These are phyloP conservation scores for Paradendryphiella salina DNA, from an alignment of 2,329 filamentous ascomycete genomes.

Conservation along the genomic window DNA sequence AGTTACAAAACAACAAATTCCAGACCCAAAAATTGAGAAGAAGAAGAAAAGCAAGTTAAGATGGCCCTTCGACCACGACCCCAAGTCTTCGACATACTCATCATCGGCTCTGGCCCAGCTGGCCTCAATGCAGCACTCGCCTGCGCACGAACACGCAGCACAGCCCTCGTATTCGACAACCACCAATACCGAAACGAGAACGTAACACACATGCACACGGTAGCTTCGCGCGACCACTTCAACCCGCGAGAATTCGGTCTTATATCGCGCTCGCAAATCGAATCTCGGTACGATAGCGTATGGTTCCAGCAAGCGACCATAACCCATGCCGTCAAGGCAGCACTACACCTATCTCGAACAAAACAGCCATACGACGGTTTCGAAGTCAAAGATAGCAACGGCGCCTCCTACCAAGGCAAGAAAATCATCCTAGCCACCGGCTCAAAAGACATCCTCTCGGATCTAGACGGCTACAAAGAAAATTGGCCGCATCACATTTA, in stretches of 20 bases:
- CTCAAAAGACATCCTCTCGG: constrained; percentile 55
- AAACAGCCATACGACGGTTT: constrained; percentile 40
- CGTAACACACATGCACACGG: constrained; percentile 52
- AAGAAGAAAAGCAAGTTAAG: background rate
- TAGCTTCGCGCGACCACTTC: constrained; percentile 36
- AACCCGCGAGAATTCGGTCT: constrained; percentile 34
- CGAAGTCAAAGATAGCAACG: constrained; percentile 49
- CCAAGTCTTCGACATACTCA: constrained; percentile 30
- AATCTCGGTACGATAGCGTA: constrained; percentile 44
- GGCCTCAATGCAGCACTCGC: constrained; percentile 49
- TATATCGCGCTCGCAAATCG: constrained; percentile 42
- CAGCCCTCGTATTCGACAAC: constrained; percentile 51
- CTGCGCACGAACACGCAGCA: constrained; percentile 48
- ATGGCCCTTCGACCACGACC: constrained; percentile 7
- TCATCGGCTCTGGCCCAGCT: constrained; percentile 51
- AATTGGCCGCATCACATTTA: constrained; percentile 56
- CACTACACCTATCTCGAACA: constrained; percentile 13
- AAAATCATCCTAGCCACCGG: constrained; percentile 62
- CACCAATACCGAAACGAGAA: constrained; percentile 50
- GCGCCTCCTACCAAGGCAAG: constrained; percentile 52
- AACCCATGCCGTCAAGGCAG: constrained; percentile 25
- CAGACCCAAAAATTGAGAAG: background rate
- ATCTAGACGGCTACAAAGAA: constrained; percentile 58
- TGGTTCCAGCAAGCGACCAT: constrained; percentile 37
- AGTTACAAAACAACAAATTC: no score